Evolutionary conservation across 805 yeast species (phyloP), one percentile per base, ranked within the genome.

Genomic region (Candida railenensis): DNA sequence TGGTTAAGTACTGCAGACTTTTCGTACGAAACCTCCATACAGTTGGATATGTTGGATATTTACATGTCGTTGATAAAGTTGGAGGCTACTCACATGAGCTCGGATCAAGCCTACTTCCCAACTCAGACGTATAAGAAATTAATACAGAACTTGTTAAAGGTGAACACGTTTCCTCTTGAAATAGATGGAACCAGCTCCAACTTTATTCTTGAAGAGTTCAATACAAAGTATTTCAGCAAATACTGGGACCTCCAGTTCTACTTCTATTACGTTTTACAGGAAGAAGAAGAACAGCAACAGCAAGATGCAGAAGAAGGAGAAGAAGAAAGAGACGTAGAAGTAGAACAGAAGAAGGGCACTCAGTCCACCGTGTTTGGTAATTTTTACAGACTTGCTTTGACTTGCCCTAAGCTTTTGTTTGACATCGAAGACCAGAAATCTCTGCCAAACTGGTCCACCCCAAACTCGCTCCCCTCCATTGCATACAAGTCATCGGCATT

Each of bases 181-280:
- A 22, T 9, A 14, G 39, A 36, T 19, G 39, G 39, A 19, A 36
- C 39, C 22, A 63, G 73, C 21, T 57, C 62, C 2, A 83, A 74
- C 57, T 73, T 78, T 43, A 60, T 77, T 11, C 48, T 81, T 14
- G 61, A 72, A 42, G 89, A 85, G 58, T 87, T 87, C 56, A 56
- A 73, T 22, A 81, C 75, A 19, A 69, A 68, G 22, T 83, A 36
- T 22, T 39, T 83, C 57, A 56, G 58, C 25, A 73, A 74, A 53
- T 80, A 77, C 62, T 87, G 87, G 72, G 99, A 92, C 61, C 65
- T 92, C 47, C 88, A 90, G 54, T 89, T 73, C 59, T 87, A 83
- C 58, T 84, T 88, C 53, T 81, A 85, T 58, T 68, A 74, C 34
- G 82, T 77, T 53, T 61, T 82, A 19, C 53, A 48, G 33, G 58